These are phyloP conservation scores for Chlorencoelia australis DNA, from an alignment of 2,329 filamentous ascomycete species.

Conservation along the genomic window DNA sequence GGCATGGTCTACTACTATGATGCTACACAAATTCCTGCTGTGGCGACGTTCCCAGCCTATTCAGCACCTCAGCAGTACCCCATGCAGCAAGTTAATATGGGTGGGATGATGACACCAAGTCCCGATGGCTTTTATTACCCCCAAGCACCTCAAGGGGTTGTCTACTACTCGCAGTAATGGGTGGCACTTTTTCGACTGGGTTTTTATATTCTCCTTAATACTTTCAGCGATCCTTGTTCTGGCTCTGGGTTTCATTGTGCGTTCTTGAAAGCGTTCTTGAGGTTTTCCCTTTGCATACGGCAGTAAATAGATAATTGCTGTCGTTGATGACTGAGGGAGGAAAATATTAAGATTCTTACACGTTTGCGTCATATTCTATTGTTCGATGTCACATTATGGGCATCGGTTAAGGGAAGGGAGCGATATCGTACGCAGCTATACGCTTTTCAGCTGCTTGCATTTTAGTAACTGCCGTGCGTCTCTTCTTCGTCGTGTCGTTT, in stretches of 20 bases:
- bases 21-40: slow-evolving; percentile 53
- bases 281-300: slow-evolving; percentile 13
- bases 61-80: slow-evolving; percentile 44
- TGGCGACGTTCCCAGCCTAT: slow-evolving; percentile 33
- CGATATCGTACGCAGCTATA: slow-evolving; percentile 11
- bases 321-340: not conserved
- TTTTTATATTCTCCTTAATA: slow-evolving; percentile 23
- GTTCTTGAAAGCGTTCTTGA: slow-evolving; percentile 19
- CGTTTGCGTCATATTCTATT: too few relatives aligned
- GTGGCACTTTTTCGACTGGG: not conserved
- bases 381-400: slow-evolving; percentile 11
- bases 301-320: slow-evolving; percentile 18
- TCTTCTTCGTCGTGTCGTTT: slow-evolving; percentile 21
- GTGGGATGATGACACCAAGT: slow-evolving; percentile 67
- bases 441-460: slow-evolving; percentile 18
- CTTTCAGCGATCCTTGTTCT: slow-evolving; percentile 23
- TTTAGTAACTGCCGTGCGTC: slow-evolving; percentile 17
- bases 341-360: too few relatives aligned
- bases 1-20: slow-evolving; percentile 97
- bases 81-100: slow-evolving; percentile 54
- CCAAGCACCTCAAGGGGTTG: slow-evolving; percentile 41
- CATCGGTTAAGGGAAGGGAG: slow-evolving; percentile 4
- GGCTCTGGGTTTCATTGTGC: slow-evolving; percentile 21
- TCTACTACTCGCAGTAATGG: slow-evolving; percentile 51
- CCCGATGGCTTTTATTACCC: slow-evolving; percentile 63